A percentile compares a stretch with the other conserved stretches of the same genome.
phyloP scores from a whole-genome alignment of 352 stramenopile species.

The Elongisporangium senticosum region DNA sequence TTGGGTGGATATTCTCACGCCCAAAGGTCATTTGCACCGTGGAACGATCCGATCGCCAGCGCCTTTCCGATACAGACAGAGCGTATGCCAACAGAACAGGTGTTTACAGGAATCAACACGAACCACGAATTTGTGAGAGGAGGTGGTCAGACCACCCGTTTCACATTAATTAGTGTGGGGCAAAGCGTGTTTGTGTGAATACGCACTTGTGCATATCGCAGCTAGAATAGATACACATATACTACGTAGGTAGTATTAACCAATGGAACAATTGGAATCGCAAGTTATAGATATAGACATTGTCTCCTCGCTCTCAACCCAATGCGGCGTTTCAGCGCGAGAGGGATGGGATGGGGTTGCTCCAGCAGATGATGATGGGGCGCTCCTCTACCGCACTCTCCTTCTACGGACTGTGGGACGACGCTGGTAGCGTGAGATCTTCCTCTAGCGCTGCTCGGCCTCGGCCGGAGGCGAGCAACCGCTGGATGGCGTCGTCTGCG shows the following conservation, averaged over 20 bases:
- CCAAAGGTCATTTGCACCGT: not conserved
- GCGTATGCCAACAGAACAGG: no score
- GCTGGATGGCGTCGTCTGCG: constrained; percentile 56
- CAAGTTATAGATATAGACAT: not conserved
- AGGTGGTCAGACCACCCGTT: no score
- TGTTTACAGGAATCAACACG: no score
- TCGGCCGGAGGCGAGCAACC: constrained; percentile 37
- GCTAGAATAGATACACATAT: not conserved
- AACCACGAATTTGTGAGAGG: no score
- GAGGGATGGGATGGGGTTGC: constrained; percentile 1
- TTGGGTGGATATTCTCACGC: not conserved
- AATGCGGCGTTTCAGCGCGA: constrained; percentile 14
- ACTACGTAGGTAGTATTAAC: no score
- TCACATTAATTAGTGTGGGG: no score
- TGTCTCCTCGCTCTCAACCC: constrained; percentile 15
- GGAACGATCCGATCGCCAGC: not conserved
- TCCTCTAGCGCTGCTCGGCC: constrained; percentile 18
- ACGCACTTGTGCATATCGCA: not conserved
- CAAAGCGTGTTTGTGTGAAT: no score
- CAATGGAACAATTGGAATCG: not conserved
- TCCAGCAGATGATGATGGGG: no score
- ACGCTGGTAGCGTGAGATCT: constrained; percentile 8
- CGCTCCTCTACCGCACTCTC: no score
- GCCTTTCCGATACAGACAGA: no score
- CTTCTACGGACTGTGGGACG: constrained; percentile 11